Evolutionary conservation across 1,284 basidiomycete genomes (phyloP).

Genomic region (Cutaneotrichosporon sp.): DNA sequence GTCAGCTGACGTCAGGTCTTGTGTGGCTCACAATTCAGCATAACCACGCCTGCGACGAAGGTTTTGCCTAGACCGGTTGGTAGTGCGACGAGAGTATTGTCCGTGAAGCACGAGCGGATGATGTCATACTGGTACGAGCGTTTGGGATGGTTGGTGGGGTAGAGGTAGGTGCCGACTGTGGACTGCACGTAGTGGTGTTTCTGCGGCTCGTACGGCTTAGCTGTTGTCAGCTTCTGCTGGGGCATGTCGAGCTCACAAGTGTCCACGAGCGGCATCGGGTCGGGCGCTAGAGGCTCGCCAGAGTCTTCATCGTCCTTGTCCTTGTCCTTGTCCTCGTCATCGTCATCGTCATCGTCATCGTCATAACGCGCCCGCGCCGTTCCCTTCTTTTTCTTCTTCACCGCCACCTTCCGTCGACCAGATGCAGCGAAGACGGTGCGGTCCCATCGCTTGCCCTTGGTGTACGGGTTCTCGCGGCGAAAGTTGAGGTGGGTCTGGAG

Average conservation of each 20-base stretch:
- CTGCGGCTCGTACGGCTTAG: slow-evolving; percentile 56
- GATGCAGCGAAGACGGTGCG: slow-evolving; percentile 76
- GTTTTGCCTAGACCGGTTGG: slow-evolving; percentile 98
- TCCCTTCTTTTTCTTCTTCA: slow-evolving; percentile 43
- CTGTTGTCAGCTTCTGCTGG: slow-evolving; percentile 20
- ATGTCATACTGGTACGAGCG: slow-evolving; percentile 97
- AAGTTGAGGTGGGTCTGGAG: slow-evolving; percentile 51
- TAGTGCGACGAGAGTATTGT: slow-evolving; percentile 91
- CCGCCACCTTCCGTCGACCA: slow-evolving; percentile 59
- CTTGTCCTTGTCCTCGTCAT: too few species aligned
- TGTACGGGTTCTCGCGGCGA: slow-evolving; percentile 40
- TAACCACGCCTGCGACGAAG: slow-evolving; percentile 94
- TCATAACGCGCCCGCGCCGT: not conserved
- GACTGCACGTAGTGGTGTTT: slow-evolving; percentile 78
- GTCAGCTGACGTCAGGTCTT: slow-evolving; percentile 3
- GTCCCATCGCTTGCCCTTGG: slow-evolving; percentile 72
- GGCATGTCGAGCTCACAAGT: slow-evolving; percentile 35
- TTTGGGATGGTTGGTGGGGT: slow-evolving; percentile 82
- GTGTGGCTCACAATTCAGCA: slow-evolving; percentile 75
- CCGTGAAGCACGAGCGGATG: slow-evolving; percentile 77
- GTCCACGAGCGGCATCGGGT: slow-evolving; percentile 69
- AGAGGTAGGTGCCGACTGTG: slow-evolving; percentile 85
- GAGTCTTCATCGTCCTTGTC: slow-evolving; percentile 52
- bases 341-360: slow-evolving; percentile 49
- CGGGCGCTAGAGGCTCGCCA: slow-evolving; percentile 70